Evolutionary conservation across 2,329 filamentous ascomycete species (phyloP), one percentile per base, ranked within the genome.

Genomic region (Fusarium robinianum): DNA sequence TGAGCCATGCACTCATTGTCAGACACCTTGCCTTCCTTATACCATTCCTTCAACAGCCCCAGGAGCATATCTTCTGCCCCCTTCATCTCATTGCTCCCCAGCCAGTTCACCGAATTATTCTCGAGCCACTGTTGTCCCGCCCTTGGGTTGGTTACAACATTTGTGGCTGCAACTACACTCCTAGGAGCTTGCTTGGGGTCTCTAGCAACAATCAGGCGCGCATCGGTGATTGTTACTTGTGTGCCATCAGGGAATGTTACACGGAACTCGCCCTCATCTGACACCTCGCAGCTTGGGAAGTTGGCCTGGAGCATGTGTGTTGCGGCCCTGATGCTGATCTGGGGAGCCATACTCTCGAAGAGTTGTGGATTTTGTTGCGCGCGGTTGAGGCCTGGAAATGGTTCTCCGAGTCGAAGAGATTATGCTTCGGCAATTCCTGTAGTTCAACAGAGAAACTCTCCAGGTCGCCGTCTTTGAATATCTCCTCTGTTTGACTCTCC

Each of bases 381-480:
- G 3, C 12, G 8, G 3, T 37, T 17, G 3, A 5, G n/a, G 39
- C 39, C 12, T 42, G 31, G n/a, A 42, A 42, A 9, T 42, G 24
- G 22, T 32, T 42, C 14, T 42, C 39, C 2, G 31, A 42, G 0
- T 11, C 39, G 22, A 36, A 22, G 3, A 42, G 6, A 8, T 27
- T 24, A 7, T 42, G 39, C 9, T 42, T 36, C 3, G 39, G 32
- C n/a, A n/a, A n/a, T n/a, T n/a, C n/a, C n/a, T n/a, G n/a, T n/a
- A n/a, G n/a, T n/a, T n/a, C n/a, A n/a, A n/a, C n/a, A n/a, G n/a
- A n/a, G n/a, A n/a, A n/a, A n/a, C n/a, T n/a, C n/a, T n/a, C n/a
- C n/a, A n/a, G n/a, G n/a, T n/a, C n/a, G n/a, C n/a, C n/a, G n/a
- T n/a, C n/a, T n/a, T n/a, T n/a, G n/a, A n/a, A n/a, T n/a, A n/a